Evolutionary conservation across 129 eudicot species (phyloP), one percentile per base, ranked within the genome.

Genomic region (Logfia minima): DNA sequence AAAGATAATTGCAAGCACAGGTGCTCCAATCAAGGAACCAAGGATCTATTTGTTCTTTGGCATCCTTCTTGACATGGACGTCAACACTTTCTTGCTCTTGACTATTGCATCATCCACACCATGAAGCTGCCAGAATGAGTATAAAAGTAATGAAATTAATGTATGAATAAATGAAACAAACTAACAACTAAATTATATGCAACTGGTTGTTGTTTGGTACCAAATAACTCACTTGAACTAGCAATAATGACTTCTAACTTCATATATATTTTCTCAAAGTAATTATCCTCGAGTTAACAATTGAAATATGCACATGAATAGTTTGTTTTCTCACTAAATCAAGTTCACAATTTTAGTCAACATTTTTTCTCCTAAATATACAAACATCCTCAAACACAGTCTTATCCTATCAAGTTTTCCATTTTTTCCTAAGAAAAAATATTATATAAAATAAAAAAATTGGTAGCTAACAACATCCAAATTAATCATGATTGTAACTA

Each of bases 81-180:
- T 87, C 87, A 95, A 79, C 53, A 95, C 89, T 87, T 91, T 95
- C 82, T 95, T 95, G 68, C 96, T 89, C 79, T 91, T 95, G 75
- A 91, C 99, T 72, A 95, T 91, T 64, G 94, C 99, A 74, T 87
- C 90, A 72, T 95, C 99, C 23, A 95, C 96, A 17, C 93, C 97
- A 75, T 88, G 97, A 74, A 95, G 96, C 99, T 95, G 94, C 75
- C 55, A 22, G 45, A 79, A 78, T 48, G n/a, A 59, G 62, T n/a
- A 77, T 4, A 34, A 3, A 22, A 70, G 14, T 35, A 9, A 8
- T 66, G 52, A 76, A 39, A 63, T 28, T 17, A 63, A 5, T 41
- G 11, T 4, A 10, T n/a, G 66, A 9, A 53, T 4, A 29, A 6
- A 8, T 60, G n/a, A 53, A 53, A 53, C 2, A 2, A 19, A 53